Conservation (phyloP, 345 rosid genomes). For the Erucastrum elatum region DNA sequence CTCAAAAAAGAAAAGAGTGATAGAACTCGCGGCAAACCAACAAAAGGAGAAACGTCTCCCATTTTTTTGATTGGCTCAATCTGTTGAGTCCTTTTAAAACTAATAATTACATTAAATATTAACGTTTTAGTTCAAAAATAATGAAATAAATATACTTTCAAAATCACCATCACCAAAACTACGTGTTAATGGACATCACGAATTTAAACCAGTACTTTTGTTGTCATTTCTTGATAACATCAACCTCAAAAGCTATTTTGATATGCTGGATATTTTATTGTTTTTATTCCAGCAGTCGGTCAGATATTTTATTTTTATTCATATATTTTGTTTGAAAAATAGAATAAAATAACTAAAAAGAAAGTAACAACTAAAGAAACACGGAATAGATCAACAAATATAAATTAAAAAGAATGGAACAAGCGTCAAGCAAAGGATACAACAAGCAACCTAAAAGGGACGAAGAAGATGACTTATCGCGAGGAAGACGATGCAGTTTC, state of each 20-base stretch:
- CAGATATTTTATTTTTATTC: neutral
- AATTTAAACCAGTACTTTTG: neutral
- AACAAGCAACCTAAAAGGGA: neutral
- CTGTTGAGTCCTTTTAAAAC: neutral
- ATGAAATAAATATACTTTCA: neutral
- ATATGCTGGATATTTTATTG: neutral
- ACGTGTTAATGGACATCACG: neutral
- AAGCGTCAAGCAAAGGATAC: neutral
- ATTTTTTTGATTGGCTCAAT: neutral
- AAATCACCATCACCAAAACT: neutral
- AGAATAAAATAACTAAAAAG: neutral
- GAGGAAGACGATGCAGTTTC: constrained; percentile 26
- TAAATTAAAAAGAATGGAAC: neutral
- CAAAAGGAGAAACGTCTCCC: neutral
- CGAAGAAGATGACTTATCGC: constrained; percentile 22
- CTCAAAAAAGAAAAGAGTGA: neutral
- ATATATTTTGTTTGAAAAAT: neutral
- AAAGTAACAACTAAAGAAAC: neutral
- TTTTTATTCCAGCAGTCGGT: constrained; percentile 2
- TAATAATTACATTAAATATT: neutral
- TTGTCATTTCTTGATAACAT: neutral
- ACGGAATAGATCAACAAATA: neutral
- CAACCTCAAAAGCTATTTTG: neutral
- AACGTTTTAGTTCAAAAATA: neutral
- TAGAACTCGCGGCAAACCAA: neutral